A percentile compares a stretch with the other conserved stretches of the same genome.
These are phyloP conservation scores for Boletus tomentosulus DNA, from an alignment of 768 basidiomycete species.

Conservation along the genomic window DNA sequence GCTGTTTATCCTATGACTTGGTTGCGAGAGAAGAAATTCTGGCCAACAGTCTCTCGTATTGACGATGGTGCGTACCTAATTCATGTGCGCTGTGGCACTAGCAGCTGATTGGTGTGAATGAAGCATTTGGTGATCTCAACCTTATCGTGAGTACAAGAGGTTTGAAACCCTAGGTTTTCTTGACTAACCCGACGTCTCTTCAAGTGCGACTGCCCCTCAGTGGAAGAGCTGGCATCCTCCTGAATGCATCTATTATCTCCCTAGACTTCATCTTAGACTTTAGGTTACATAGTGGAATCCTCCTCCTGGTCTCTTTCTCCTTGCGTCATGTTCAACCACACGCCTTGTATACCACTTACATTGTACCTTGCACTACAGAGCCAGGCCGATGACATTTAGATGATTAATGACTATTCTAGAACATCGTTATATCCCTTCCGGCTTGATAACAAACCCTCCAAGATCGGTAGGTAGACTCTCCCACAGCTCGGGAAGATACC, in stretches of 20 bases:
- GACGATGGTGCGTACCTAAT: conserved; percentile 74
- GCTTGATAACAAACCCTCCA: conserved; percentile 19
- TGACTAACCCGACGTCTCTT: conserved; percentile 7
- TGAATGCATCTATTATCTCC: conserved; percentile 14
- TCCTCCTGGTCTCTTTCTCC: conserved; percentile 43
- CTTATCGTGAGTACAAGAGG: conserved; percentile 61
- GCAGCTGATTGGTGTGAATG: conserved; percentile 7
- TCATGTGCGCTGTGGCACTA: background rate
- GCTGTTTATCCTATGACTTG: conserved; percentile 89
- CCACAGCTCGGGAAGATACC: conserved; percentile 38
- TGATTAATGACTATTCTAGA: conserved; percentile 10
- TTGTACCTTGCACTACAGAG: conserved; percentile 16
- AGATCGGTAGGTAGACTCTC: conserved; percentile 21
- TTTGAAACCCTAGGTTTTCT: background rate
- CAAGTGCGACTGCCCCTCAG: conserved; percentile 83
- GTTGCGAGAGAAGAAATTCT: conserved; percentile 89
- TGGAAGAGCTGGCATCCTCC: conserved; percentile 64
- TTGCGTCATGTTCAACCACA: conserved; percentile 63
- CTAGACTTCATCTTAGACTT: conserved; percentile 23
- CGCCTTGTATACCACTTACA: conserved; percentile 37
- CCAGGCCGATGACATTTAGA: conserved; percentile 15
- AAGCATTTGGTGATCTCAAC: conserved; percentile 92
- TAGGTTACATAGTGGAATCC: conserved; percentile 35
- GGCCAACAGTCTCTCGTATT: conserved; percentile 89
- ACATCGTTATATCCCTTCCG: conserved; percentile 4